Percentiles rank a stretch among this genome's conserved stretches.
Conservation (phyloP, 2,329 filamentous ascomycete genomes). For the Diplocarpon mali region DNA sequence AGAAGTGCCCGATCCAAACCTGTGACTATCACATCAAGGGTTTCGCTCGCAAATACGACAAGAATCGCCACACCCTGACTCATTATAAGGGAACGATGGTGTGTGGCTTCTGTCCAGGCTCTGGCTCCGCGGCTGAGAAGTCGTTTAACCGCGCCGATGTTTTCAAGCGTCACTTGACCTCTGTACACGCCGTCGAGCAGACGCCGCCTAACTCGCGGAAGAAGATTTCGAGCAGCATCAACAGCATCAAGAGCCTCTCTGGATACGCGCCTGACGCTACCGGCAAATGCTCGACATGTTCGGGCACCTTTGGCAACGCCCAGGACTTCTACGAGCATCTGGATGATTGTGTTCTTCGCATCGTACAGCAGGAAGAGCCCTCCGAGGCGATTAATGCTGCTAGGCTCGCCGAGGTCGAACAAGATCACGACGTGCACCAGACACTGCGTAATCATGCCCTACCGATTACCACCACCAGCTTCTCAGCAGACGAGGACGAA, state of each 20-base stretch:
- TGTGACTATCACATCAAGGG: constrained; percentile 94
- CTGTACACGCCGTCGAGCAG: constrained; percentile 89
- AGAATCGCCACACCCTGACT: constrained; percentile 90
- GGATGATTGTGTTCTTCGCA: constrained; percentile 62
- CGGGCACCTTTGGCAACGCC: constrained; percentile 69
- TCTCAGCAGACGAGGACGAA: constrained; percentile 31
- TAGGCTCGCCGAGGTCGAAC: constrained; percentile 53
- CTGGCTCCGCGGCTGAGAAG: constrained; percentile 80
- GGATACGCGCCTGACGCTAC: constrained; percentile 66
- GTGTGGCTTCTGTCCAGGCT: constrained; percentile 88
- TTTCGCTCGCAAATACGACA: constrained; percentile 95
- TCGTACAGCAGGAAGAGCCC: constrained; percentile 61
- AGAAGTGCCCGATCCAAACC: constrained; percentile 88
- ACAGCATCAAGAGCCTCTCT: constrained; percentile 43
- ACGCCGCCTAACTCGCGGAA: constrained; percentile 82
- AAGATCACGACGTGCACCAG: constrained; percentile 49
- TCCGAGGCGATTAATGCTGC: constrained; percentile 58
- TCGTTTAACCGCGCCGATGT: constrained; percentile 94
- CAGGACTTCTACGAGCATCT: constrained; percentile 98
- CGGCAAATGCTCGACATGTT: constrained; percentile 88
- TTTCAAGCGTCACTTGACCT: constrained; percentile 90
- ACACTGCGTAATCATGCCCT: constrained; percentile 51
- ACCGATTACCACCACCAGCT: constrained; percentile 31
- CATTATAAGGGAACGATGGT: constrained; percentile 99
- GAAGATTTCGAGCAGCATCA: constrained; percentile 36